Percentiles rank a stretch among this genome's conserved stretches.
phyloP scores from a whole-genome alignment of 176 grass and related monocot species.

The Rhynchospora pubera region DNA sequence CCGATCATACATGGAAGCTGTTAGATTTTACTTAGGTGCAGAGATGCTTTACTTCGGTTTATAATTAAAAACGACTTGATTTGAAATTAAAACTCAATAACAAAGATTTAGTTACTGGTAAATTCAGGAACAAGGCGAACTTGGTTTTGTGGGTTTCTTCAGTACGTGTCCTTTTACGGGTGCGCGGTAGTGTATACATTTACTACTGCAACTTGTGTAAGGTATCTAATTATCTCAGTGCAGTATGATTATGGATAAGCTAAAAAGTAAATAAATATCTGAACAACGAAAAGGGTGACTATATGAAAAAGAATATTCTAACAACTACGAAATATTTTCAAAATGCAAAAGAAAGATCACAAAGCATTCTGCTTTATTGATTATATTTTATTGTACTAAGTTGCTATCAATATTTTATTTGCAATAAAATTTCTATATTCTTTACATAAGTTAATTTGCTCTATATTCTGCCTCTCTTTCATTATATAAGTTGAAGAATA shows the following conservation, averaged over 20 bases:
- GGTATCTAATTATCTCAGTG: slow-evolving; percentile 21
- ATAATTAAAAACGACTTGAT: background rate
- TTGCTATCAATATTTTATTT: background rate
- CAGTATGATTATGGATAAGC: too few relatives aligned
- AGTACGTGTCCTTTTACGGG: slow-evolving; percentile 36
- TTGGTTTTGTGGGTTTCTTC: slow-evolving; percentile 39
- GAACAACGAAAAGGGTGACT: background rate
- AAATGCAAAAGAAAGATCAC: background rate
- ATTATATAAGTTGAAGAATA: too few relatives aligned
- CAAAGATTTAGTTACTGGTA: slow-evolving; percentile 9
- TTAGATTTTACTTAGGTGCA: slow-evolving; percentile 28
- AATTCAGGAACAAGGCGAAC: slow-evolving; percentile 34
- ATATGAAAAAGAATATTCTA: background rate
- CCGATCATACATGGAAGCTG: slow-evolving; percentile 41
- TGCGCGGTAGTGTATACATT: slow-evolving; percentile 39
- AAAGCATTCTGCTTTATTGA: background rate
- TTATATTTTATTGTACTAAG: background rate
- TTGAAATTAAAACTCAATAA: slow-evolving; percentile 8
- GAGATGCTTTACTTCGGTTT: background rate
- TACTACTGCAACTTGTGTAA: slow-evolving; percentile 40
- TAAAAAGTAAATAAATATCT: background rate
- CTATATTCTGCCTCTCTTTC: too few relatives aligned
- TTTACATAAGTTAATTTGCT: background rate
- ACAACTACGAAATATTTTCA: background rate
- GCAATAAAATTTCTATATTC: background rate